Evolutionary conservation across 2,329 filamentous ascomycete species (phyloP), one percentile per base, ranked within the genome.

Genomic region (Pseudocercospora fuligena): DNA sequence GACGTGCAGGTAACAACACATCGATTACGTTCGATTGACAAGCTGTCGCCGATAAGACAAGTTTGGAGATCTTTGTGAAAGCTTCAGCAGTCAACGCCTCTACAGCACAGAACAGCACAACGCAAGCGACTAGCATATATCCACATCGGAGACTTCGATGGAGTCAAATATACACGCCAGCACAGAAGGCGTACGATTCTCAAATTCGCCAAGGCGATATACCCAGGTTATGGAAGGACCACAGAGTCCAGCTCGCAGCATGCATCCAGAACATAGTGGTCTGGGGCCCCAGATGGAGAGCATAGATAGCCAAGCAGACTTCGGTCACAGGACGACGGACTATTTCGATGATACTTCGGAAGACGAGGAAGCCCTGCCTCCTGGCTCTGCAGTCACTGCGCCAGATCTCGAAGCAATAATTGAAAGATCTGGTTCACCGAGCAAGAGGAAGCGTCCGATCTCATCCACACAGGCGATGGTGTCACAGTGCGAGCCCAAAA

Each of bases 341-440:
- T 79, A 78, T 70, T 77, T 80, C 71, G 78, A 80, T 23, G 73
- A 72, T 46, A 70, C 72, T 5, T 73, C 71, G 9, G 75, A 76
- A 21, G 72, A 73, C 23, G 73, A 73, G 14, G 57, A 57, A 40
- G 40, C 40, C 16, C 57, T 59, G 33, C 65, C 60, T 25, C 61
- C 65, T n/a, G 60, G 33, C 46, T 61, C 65, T 36, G 56, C 31
- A 12, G 33, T 58, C 36, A 65, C 58, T 29, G 66, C 63, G 3
- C 64, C 46, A 8, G 62, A 70, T 11, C 61, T 68, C 21, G 68
- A 68, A 25, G 23, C 25, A 27, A 23, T 69, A 25, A 47, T 66
- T 23, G 61, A 66, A 25, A 60, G 66, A 43, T 65, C 65, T 12
- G 60, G 60, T n/a, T 72, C 70, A 5, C 69, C 70, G 1, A 60